A percentile compares a stretch with the other conserved stretches of the same genome.
Evolutionary conservation across 1,284 basidiomycete species (phyloP).

Genomic region (Anthracocystis walkeri): DNA sequence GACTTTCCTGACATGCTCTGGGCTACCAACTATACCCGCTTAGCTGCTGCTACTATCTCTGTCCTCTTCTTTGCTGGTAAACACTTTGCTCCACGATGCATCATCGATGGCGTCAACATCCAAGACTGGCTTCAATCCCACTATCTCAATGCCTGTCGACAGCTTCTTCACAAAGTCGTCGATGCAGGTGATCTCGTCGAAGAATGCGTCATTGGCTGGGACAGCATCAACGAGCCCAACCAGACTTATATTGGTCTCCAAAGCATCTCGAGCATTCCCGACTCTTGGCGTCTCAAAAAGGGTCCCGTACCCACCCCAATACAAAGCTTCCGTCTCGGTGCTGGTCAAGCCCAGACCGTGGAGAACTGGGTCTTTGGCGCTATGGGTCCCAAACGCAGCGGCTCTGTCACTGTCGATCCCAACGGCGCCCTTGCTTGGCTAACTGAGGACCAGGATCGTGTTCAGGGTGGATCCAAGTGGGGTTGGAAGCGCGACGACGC

Average conservation of each 20-base stretch:
- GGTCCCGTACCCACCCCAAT: constrained; percentile 87
- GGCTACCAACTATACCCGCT: constrained; percentile 93
- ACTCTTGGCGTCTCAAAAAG: constrained; percentile 74
- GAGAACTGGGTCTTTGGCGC: constrained; percentile 85
- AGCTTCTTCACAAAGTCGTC: constrained; percentile 80
- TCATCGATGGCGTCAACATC: constrained; percentile 91
- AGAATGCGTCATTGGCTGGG: constrained; percentile 93
- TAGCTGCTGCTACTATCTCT: constrained; percentile 88
- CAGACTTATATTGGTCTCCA: constrained; percentile 85
- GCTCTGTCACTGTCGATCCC: constrained; percentile 84
- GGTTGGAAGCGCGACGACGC: constrained; percentile 81
- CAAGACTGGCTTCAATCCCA: constrained; percentile 92
- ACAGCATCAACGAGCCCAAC: constrained; percentile 92
- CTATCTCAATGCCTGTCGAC: constrained; percentile 81
- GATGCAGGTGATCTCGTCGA: constrained; percentile 83
- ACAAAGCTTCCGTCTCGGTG: constrained; percentile 85
- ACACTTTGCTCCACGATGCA: constrained; percentile 87
- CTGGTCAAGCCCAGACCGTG: constrained; percentile 86
- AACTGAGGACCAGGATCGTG: constrained; percentile 50
- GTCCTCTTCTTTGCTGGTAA: constrained; percentile 94
- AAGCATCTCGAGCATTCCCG: constrained; percentile 71
- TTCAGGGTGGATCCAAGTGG: constrained; percentile 72
- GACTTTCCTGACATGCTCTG: constrained; percentile 91
- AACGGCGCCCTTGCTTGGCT: constrained; percentile 74
- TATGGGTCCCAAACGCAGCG: constrained; percentile 82